Base-by-base conservation (phyloP, 306 rosid species). In the Citrullus colocynthis region DNA sequence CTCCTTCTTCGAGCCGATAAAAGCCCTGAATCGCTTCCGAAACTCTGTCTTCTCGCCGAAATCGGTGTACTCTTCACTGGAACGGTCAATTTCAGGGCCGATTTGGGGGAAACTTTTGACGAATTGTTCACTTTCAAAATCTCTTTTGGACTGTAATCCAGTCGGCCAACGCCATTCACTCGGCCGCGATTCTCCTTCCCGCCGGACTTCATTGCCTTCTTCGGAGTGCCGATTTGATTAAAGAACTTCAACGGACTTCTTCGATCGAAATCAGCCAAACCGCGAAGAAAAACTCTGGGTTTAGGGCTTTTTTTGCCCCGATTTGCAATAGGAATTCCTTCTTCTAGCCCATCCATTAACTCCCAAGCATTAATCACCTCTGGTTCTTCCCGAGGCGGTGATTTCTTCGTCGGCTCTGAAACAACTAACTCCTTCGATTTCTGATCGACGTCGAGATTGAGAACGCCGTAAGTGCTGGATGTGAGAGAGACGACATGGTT, bases 321-420 rank as follows among this genome's bases (percentile, higher is more conserved):
- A 83, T 76, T 84, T 6, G 91, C 77, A 28, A 85, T 69, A 34
- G 96, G 92, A 1, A 83, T 78, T 60, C 84, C 97, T 13, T 92
- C 99, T 85, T 96, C 99, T 3, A 96, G 91, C 32, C 86, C 99
- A 56, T 96, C 97, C 99, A 96, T 96, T 75, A 96, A 92, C 84
- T 96, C 99, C 98, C 99, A 96, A 28, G 96, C 86, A 42, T 92
- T 92, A 80, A 92, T 92, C 2, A 90, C 85, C 70, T 96, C 98
- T 9, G 87, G 85, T 28, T 80, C 85, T 51, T 86, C 82, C 4
- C 61, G 84, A 14, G 74, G 75, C 0, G 93, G 85, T 1, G 88
- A 86, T 7, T 55, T 49, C 78, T 67, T 84, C 4, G 13, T 42
- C 5, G 81, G 41, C 77, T 87, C 91, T 4, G 93, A 9, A 7